phyloP scores from a whole-genome alignment of 2,329 filamentous ascomycete species.

The Neurospora crassa region DNA sequence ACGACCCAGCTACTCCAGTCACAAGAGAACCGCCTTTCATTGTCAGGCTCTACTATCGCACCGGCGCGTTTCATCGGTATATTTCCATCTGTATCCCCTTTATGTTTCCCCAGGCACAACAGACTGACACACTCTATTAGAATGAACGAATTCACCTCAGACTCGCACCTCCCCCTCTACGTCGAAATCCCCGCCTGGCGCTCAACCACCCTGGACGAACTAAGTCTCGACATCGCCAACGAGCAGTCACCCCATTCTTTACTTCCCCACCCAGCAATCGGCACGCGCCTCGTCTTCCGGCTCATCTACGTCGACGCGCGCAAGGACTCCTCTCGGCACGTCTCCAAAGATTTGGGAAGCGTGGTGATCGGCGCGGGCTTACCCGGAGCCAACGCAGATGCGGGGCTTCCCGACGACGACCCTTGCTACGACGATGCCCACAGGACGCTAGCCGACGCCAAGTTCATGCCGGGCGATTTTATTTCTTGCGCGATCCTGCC shows the following conservation, averaged over 20 bases:
- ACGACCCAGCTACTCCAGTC: conserved; percentile 26
- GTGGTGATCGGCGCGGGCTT: conserved; percentile 62
- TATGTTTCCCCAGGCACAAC: not conserved
- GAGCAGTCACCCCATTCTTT: conserved; percentile 43
- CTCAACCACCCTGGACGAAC: conserved; percentile 69
- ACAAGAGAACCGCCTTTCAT: conserved; percentile 73
- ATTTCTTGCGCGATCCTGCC: conserved; percentile 74
- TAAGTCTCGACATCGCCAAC: conserved; percentile 65
- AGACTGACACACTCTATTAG: conserved; percentile 28
- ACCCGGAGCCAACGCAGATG: conserved; percentile 15
- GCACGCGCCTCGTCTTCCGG: conserved; percentile 79
- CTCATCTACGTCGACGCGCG: conserved; percentile 72
- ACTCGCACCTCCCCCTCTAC: conserved; percentile 50
- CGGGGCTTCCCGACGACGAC: conserved; percentile 30
- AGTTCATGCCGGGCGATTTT: conserved; percentile 85
- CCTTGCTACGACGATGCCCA: conserved; percentile 45
- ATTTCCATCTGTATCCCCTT: not conserved
- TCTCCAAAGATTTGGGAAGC: conserved; percentile 73
- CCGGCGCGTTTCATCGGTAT: conserved; percentile 62
- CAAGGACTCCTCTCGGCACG: conserved; percentile 43
- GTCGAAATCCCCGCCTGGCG: conserved; percentile 82
- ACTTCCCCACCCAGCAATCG: conserved; percentile 64
- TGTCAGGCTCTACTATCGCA: conserved; percentile 75
- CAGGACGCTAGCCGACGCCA: conserved; percentile 66
- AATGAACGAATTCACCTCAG: conserved; percentile 58